Conservation (phyloP, 768 basidiomycete genomes). For the Lyophyllum atratum region DNA sequence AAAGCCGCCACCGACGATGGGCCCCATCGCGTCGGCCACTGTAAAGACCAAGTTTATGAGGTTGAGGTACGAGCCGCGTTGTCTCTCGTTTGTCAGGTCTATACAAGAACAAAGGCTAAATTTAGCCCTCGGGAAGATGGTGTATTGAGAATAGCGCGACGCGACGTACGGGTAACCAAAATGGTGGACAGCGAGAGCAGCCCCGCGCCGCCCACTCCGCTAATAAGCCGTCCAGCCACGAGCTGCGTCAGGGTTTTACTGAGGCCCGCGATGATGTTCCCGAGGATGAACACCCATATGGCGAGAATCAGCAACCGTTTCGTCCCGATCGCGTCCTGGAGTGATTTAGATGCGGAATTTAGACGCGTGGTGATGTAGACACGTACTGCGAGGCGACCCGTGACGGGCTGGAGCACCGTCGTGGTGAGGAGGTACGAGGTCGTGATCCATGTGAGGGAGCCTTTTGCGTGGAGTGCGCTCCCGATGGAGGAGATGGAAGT, state of each 20-base stretch:
- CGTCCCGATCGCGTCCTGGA: constrained; percentile 24
- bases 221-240: constrained; percentile 25
- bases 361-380: too few species aligned
- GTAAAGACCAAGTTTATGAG: constrained; percentile 27
- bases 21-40: constrained; percentile 26
- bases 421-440: constrained; percentile 27
- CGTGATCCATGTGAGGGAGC: constrained; percentile 26
- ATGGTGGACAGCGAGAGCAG: constrained; percentile 22
- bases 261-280: constrained; percentile 26
- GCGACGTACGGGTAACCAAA: constrained; percentile 23
- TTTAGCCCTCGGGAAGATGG: neutral
- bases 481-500: constrained; percentile 26
- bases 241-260: constrained; percentile 24
- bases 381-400: constrained; percentile 25
- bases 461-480: constrained; percentile 22
- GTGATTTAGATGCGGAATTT: neutral
- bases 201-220: constrained; percentile 27
- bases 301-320: constrained; percentile 24
- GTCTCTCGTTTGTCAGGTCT: constrained; percentile 28
- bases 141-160: neutral
- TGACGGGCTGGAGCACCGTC: constrained; percentile 25
- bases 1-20: constrained; percentile 25
- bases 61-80: constrained; percentile 28
- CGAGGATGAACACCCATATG: constrained; percentile 26
- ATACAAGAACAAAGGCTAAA: neutral